Evolutionary conservation across 2,329 filamentous ascomycete species (phyloP).

Genomic region (Aspergillus jensenii): DNA sequence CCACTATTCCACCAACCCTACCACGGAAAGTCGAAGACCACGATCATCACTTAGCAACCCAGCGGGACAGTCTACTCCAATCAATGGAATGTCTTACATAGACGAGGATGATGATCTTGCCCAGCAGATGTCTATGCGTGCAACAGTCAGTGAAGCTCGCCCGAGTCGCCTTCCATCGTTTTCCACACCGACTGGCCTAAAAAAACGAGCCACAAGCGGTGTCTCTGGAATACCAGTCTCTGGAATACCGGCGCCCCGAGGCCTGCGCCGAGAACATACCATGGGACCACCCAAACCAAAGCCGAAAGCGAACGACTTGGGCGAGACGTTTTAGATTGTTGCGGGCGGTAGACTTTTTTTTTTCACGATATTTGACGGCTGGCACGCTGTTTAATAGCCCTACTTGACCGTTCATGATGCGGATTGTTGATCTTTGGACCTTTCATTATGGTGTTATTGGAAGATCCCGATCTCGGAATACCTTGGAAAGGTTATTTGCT

Average conservation of each 20-base stretch:
- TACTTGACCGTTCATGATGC: conserved; percentile 14
- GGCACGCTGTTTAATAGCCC: conserved; percentile 17
- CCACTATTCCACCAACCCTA: conserved; percentile 51
- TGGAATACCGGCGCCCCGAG: conserved; percentile 39
- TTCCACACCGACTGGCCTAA: conserved; percentile 49
- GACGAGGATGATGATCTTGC: conserved; percentile 51
- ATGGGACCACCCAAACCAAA: conserved; percentile 51
- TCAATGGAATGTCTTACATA: conserved; percentile 56
- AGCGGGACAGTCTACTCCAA: conserved; percentile 56
- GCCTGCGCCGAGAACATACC: conserved; percentile 40
- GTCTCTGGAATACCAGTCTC: conserved; percentile 41
- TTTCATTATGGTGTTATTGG: conserved; percentile 12
- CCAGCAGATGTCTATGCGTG: conserved; percentile 42
- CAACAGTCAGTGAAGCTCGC: conserved; percentile 27
- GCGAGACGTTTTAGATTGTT: conserved; percentile 55
- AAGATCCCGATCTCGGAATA: conserved; percentile 7
- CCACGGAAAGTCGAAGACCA: conserved; percentile 57
- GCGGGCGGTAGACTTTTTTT: neutral
- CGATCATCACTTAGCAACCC: conserved; percentile 68
- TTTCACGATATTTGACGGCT: conserved; percentile 23
- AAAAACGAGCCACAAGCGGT: conserved; percentile 54
- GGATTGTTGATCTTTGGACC: conserved; percentile 6
- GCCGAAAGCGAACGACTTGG: conserved; percentile 54
- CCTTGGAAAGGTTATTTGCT: conserved; percentile 11
- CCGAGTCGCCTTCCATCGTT: conserved; percentile 46